Evolutionary conservation across 257 asterid genomes (phyloP).

Genomic region (Capsicum pubescens): DNA sequence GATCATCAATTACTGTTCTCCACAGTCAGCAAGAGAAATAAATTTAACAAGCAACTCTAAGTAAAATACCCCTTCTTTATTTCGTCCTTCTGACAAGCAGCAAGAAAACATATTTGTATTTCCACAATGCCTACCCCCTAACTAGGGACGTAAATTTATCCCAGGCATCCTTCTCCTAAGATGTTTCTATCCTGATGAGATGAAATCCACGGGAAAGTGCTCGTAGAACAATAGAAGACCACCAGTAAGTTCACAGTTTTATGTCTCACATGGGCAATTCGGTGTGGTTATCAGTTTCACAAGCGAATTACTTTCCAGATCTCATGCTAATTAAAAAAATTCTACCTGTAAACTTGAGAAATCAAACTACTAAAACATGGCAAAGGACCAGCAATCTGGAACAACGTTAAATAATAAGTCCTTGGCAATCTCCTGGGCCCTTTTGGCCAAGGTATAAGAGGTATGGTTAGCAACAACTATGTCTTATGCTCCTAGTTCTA

Average conservation of each 20-base stretch:
- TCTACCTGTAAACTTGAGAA: conserved; percentile 7
- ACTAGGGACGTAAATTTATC: neutral
- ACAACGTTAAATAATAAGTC: neutral
- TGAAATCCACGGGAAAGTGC: conserved; percentile 16
- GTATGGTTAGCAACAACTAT: neutral
- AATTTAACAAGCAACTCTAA: neutral
- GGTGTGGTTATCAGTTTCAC: neutral
- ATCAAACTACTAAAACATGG: neutral
- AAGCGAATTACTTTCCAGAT: neutral
- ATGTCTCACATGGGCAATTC: neutral
- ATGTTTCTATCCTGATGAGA: conserved; percentile 7
- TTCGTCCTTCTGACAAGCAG: neutral
- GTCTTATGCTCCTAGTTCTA: neutral
- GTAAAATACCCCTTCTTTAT: neutral
- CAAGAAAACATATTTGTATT: neutral
- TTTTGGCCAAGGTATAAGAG: neutral
- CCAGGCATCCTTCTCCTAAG: neutral
- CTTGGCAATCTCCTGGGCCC: neutral
- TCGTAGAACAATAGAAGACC: conserved; percentile 6
- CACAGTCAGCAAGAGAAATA: neutral
- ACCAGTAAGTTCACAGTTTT: neutral
- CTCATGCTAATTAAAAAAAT: neutral
- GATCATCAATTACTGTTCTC: conserved; percentile 16
- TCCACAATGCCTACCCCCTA: conserved; percentile 8
- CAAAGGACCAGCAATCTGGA: conserved; percentile 3